Base-by-base conservation (phyloP, 345 rosid genomes). In the Microcos paniculata region DNA sequence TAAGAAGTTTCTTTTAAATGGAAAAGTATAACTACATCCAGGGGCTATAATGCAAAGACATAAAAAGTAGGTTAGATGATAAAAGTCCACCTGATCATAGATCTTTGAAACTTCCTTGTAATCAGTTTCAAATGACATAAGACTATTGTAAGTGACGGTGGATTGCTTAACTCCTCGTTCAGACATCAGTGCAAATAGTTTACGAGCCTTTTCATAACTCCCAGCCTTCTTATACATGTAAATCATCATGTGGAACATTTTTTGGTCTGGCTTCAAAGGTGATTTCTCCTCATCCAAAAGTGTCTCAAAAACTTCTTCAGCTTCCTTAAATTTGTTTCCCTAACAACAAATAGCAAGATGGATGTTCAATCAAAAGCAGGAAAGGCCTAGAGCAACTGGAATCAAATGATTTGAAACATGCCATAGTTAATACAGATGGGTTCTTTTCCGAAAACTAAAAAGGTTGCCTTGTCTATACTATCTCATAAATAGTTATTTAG, bases 101-200 rank as follows among this genome's bases (percentile, higher is more conserved):
- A 93, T 93, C 81, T 87, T 88, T 43, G 99, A 96, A 77, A 93
- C 99, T 85, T 96, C 99, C 89, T 96, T 96, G 81, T 91, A 96
- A 71, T 80, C 88, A 64, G 86, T 86, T 81, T 91, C 99, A 77
- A 93, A 92, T 35, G 98, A 90, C 99, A 96, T 96, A 61, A 93
- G 90, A 75, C 98, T 91, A 67, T 96, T 96, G 85, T 85, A 96
- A 46, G 97, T 90, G 48, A 91, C 92, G 14, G 97, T 91, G 59
- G 93, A 85, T 72, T 85, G 94, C 71, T 84, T 84, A 53, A 96
- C 83, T 78, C 96, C 89, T 74, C 85, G 84, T 82, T 86, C 89
- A 26, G 89, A 76, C 99, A 96, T 96, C 74, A 90, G 65, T 28
- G 86, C 76, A 88, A 93, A 92, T 56, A 90, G 42, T 79, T 82